A percentile compares a stretch with the other conserved stretches of the same genome.
These are phyloP conservation scores for Trichoderma atrobrunneum DNA, from an alignment of 2,329 filamentous ascomycete genomes.

Conservation along the genomic window DNA sequence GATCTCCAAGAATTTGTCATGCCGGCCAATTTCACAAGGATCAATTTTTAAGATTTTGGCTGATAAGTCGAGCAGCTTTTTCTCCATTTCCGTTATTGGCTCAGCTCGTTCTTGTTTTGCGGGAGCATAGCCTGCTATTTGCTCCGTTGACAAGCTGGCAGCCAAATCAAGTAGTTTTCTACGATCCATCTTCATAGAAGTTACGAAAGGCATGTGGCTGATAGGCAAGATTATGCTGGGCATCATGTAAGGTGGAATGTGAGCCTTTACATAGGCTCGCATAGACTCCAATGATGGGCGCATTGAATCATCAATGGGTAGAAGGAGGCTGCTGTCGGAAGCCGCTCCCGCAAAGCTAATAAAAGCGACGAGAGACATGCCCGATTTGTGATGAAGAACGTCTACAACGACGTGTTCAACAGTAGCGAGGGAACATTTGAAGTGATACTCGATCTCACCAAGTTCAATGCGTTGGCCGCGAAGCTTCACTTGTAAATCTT, in stretches of 20 bases:
- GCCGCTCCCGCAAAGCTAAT: neutral
- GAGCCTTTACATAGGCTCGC: neutral
- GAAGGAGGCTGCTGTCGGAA: neutral
- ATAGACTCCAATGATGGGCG: neutral
- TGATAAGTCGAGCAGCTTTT: slow-evolving; percentile 28
- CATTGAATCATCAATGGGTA: neutral
- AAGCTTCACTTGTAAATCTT: slow-evolving; percentile 15
- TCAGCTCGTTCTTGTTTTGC: neutral
- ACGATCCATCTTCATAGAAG: slow-evolving; percentile 20
- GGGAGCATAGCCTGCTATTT: neutral
- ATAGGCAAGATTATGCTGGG: slow-evolving; percentile 22
- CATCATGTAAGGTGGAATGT: slow-evolving; percentile 24
- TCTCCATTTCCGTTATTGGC: slow-evolving; percentile 21
- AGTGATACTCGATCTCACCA: slow-evolving; percentile 13
- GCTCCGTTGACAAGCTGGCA: neutral
- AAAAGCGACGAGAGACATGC: slow-evolving; percentile 3
- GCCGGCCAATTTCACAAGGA: slow-evolving; percentile 26
- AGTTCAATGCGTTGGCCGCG: slow-evolving; percentile 17
- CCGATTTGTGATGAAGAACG: neutral
- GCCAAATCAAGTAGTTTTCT: neutral
- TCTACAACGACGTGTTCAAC: slow-evolving; percentile 13
- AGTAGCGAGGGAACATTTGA: neutral
- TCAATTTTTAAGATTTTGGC: slow-evolving; percentile 31
- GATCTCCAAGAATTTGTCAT: slow-evolving; percentile 18
- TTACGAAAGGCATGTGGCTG: slow-evolving; percentile 20